A percentile compares a stretch with the other conserved stretches of the same genome.
Conservation (phyloP, 1,284 basidiomycete species). For the Xerocomus minutiporus region DNA sequence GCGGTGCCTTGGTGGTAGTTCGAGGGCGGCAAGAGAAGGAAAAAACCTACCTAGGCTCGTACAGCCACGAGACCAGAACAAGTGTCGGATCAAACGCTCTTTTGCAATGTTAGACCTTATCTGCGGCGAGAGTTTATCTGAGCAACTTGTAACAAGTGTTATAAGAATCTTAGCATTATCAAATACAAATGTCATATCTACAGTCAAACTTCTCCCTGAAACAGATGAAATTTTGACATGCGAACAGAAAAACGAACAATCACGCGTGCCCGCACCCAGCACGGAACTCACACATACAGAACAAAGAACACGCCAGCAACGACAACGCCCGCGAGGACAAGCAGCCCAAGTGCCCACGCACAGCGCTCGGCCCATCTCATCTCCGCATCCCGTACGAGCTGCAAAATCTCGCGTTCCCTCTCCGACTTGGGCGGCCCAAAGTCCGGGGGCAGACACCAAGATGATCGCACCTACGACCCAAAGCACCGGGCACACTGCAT, state of each 20-base stretch:
- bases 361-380: slow-evolving; percentile 41
- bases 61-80: no score
- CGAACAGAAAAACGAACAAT: neutral
- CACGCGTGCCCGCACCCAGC: neutral
- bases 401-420: slow-evolving; percentile 6
- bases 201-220: neutral
- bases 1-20: neutral
- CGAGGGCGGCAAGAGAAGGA: no score
- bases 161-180: neutral
- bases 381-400: slow-evolving; percentile 12
- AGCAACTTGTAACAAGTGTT: neutral
- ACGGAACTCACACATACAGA: neutral
- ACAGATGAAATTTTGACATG: neutral
- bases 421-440: slow-evolving; percentile 38
- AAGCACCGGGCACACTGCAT: slow-evolving; percentile 45
- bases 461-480: slow-evolving; percentile 48
- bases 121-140: no score
- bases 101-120: no score
- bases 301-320: slow-evolving; percentile 4
- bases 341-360: slow-evolving; percentile 25
- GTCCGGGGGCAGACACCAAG: slow-evolving; percentile 28
- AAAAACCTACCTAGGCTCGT: no score
- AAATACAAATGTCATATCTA: neutral
- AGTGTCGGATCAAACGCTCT: no score
- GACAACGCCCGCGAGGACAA: slow-evolving; percentile 15